phyloP scores from a whole-genome alignment of 306 rosid genomes.

The Echinosophora koreensis region DNA sequence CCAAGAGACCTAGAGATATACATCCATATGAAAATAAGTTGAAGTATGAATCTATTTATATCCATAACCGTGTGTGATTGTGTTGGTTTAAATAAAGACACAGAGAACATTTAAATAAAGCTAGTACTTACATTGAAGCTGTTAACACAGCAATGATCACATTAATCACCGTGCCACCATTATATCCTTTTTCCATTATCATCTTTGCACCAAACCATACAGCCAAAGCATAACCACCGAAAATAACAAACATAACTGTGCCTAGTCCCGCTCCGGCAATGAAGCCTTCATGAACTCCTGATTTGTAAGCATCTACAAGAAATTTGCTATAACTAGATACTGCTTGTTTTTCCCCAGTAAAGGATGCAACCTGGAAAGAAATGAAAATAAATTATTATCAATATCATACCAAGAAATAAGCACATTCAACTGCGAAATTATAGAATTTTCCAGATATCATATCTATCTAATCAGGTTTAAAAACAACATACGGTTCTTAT shows the following conservation, averaged over 20 bases:
- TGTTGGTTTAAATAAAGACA: not conserved
- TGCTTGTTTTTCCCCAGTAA: slow-evolving; percentile 87
- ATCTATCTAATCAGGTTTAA: slow-evolving; percentile 21
- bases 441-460: slow-evolving; percentile 9
- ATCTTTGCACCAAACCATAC: slow-evolving; percentile 85
- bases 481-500: slow-evolving; percentile 74
- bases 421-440: not conserved
- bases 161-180: slow-evolving; percentile 79
- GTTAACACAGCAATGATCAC: slow-evolving; percentile 81
- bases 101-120: not conserved
- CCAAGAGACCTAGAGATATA: slow-evolving; percentile 79
- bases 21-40: slow-evolving; percentile 30
- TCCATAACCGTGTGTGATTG: not conserved
- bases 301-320: slow-evolving; percentile 74
- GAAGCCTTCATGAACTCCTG: slow-evolving; percentile 77
- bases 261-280: slow-evolving; percentile 75
- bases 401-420: slow-evolving; percentile 29
- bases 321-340: slow-evolving; percentile 60
- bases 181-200: slow-evolving; percentile 78
- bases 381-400: slow-evolving; percentile 23
- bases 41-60: not conserved
- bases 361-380: slow-evolving; percentile 76
- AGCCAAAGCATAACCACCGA: slow-evolving; percentile 74
- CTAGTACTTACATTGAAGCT: slow-evolving; percentile 82
- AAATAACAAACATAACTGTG: slow-evolving; percentile 62